phyloP scores from a whole-genome alignment of 225 moss, liverwort and hornwort species.

The Physcomitrium patens region DNA sequence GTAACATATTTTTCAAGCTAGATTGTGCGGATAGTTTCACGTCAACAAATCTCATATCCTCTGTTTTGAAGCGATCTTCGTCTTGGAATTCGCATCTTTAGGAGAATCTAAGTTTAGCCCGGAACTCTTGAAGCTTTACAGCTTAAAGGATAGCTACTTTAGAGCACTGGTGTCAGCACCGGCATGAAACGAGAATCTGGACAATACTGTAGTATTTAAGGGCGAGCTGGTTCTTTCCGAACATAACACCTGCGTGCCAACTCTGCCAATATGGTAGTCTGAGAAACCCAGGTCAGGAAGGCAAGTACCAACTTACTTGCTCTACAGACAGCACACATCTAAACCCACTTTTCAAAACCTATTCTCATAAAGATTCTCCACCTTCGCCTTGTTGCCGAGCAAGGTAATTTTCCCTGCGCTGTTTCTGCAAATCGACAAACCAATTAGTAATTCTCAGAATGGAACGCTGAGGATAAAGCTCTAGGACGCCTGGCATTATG shows the following conservation, averaged over 20 bases:
- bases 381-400: slow-evolving; percentile 96
- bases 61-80: no score
- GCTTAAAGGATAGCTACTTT: slow-evolving; percentile 30
- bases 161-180: slow-evolving; percentile 41
- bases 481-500: background rate
- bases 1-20: no score
- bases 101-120: no score
- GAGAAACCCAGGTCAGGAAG: slow-evolving; percentile 29
- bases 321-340: slow-evolving; percentile 18
- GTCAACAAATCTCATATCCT: no score
- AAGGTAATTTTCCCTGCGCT: slow-evolving; percentile 89
- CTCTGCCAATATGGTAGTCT: slow-evolving; percentile 28
- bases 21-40: no score
- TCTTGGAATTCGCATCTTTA: no score
- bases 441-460: slow-evolving; percentile 23
- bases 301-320: slow-evolving; percentile 35
- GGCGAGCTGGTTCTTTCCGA: slow-evolving; percentile 31
- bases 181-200: slow-evolving; percentile 37
- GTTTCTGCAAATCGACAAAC: slow-evolving; percentile 65
- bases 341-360: slow-evolving; percentile 25
- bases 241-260: slow-evolving; percentile 38
- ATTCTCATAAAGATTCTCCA: slow-evolving; percentile 59
- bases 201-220: slow-evolving; percentile 33
- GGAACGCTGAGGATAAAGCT: slow-evolving; percentile 9
- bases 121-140: no score